Evolutionary conservation across 768 basidiomycete genomes (phyloP).

Genomic region (Basidioascus undulatus): DNA sequence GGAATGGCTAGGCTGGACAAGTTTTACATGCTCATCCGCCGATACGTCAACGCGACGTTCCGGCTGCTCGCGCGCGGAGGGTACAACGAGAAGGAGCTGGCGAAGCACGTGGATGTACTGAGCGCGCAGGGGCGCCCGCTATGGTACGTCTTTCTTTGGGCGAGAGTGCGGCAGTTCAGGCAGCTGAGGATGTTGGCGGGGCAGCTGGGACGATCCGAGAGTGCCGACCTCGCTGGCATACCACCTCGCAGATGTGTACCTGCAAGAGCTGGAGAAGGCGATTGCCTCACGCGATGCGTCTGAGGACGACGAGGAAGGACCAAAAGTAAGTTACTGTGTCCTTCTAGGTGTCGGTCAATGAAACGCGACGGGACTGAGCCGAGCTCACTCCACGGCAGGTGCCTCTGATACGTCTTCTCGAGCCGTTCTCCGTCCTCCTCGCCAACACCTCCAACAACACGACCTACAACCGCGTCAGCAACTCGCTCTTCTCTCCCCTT

Average conservation of each 20-base stretch:
- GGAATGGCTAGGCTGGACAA: constrained; percentile 56
- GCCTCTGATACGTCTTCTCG: constrained; percentile 31
- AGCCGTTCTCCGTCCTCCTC: constrained; percentile 48
- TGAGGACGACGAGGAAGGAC: background rate
- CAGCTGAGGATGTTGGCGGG: background rate
- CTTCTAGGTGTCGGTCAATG: constrained; percentile 20
- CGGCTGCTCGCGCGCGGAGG: constrained; percentile 40
- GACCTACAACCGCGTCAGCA: constrained; percentile 50
- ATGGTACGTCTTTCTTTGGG: constrained; percentile 29
- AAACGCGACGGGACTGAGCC: constrained; percentile 14
- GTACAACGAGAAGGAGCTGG: constrained; percentile 37
- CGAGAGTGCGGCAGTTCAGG: background rate
- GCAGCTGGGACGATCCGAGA: constrained; percentile 28
- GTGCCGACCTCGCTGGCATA: constrained; percentile 57
- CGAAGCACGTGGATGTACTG: constrained; percentile 46
- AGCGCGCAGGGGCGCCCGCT: constrained; percentile 48
- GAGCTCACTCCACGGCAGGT: constrained; percentile 17
- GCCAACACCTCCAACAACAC: constrained; percentile 38
- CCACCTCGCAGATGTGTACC: constrained; percentile 70
- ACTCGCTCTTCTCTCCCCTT: constrained; percentile 43
- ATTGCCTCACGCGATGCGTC: constrained; percentile 1
- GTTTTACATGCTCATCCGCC: constrained; percentile 80
- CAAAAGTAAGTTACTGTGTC: constrained; percentile 2
- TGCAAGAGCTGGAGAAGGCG: constrained; percentile 58
- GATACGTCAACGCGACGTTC: constrained; percentile 69